Evolutionary conservation across 75 land plant species (phyloP).

Genomic region (Pinus albicaulis): DNA sequence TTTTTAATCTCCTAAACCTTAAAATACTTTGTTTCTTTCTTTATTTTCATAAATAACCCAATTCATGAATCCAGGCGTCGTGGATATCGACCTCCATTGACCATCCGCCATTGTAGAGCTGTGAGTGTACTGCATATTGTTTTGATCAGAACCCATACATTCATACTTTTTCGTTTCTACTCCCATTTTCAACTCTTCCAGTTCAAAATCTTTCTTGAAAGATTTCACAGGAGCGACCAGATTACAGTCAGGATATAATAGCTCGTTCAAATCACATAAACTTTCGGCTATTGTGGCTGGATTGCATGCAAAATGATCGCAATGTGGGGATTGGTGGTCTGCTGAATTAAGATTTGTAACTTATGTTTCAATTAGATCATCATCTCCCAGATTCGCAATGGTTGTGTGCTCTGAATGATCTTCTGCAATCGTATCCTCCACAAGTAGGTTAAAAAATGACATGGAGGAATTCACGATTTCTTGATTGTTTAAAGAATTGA

Average conservation of each 20-base stretch:
- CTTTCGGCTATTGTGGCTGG: not conserved
- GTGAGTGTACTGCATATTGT: not conserved
- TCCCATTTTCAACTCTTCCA: too few relatives aligned
- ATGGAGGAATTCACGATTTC: not conserved
- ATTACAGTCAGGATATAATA: not conserved
- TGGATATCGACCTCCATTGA: not conserved
- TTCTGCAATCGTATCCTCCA: not conserved
- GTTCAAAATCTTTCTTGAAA: too few relatives aligned
- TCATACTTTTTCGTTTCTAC: too few relatives aligned
- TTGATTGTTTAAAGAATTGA: too few relatives aligned
- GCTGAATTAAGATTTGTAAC: not conserved
- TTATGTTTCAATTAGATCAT: not conserved
- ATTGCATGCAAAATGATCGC: not conserved
- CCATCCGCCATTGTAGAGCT: not conserved
- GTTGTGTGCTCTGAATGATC: not conserved
- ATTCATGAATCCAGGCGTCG: not conserved
- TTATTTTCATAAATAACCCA: not conserved
- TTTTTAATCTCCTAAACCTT: too few relatives aligned
- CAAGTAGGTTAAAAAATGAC: not conserved
- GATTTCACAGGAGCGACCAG: not conserved
- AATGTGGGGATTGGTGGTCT: not conserved
- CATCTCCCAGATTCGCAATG: not conserved
- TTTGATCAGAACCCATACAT: too few relatives aligned
- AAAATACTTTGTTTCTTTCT: too few relatives aligned
- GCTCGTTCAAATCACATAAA: not conserved